A percentile compares a stretch with the other conserved stretches of the same genome.
These are phyloP conservation scores for Helichrysum umbraculigerum DNA, from an alignment of 129 eudicot species.

Conservation along the genomic window DNA sequence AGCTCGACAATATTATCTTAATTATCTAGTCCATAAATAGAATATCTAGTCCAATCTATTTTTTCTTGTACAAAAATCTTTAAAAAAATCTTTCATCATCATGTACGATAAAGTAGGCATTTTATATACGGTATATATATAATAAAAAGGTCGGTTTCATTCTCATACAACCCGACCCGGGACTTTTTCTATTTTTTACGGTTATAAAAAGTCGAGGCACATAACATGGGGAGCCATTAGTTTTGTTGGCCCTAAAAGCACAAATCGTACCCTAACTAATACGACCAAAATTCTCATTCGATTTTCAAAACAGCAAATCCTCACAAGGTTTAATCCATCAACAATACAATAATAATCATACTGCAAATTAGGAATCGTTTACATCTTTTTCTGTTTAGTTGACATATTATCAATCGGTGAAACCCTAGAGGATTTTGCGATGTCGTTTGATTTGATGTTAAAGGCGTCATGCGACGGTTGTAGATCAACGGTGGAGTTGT, in stretches of 20 bases:
- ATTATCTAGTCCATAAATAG: no score
- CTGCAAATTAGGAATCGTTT: background rate
- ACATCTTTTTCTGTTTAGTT: background rate
- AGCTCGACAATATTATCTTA: no score
- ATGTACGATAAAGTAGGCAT: no score
- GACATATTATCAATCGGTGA: background rate
- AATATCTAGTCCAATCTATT: no score
- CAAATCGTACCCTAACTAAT: background rate
- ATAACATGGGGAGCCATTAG: no score
- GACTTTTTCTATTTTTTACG: no score
- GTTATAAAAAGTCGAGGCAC: no score
- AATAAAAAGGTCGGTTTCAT: no score
- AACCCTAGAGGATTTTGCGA: background rate
- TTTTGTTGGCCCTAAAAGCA: background rate
- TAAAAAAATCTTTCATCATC: no score
- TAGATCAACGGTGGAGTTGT: slow-evolving; percentile 66
- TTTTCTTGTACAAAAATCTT: no score
- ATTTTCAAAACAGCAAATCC: background rate
- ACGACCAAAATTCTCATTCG: background rate
- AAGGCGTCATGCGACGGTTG: slow-evolving; percentile 77
- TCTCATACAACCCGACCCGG: no score
- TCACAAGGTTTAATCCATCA: background rate
- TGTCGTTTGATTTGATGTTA: slow-evolving; percentile 77
- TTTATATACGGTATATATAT: no score
- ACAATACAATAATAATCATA: background rate